phyloP scores from a whole-genome alignment of 495 filamentous ascomycete species.

The Podospora sp. region DNA sequence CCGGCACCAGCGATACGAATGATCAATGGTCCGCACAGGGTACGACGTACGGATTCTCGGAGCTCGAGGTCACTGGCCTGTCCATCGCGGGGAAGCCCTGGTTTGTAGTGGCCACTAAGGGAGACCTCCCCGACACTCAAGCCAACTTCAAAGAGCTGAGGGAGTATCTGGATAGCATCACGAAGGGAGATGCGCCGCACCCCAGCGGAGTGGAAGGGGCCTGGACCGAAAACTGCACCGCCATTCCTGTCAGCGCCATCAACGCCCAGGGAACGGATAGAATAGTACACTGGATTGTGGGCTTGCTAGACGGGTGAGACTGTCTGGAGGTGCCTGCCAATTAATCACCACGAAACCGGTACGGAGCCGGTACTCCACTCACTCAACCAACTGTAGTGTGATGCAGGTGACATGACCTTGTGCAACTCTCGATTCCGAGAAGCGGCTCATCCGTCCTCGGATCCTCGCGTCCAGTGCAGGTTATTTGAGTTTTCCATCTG shows the following conservation, averaged over 20 bases:
- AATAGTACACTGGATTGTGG: constrained; percentile 76
- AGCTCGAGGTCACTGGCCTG: constrained; percentile 40
- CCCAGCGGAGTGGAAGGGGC: constrained; percentile 68
- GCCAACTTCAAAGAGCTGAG: constrained; percentile 72
- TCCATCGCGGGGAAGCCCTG: constrained; percentile 87
- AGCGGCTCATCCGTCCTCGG: background rate
- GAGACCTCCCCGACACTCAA: constrained; percentile 77
- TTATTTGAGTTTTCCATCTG: background rate
- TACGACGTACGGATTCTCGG: constrained; percentile 34
- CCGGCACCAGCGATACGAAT: constrained; percentile 26
- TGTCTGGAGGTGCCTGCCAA: background rate
- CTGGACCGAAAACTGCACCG: constrained; percentile 66
- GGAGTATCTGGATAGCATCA: constrained; percentile 65
- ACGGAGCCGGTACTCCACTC: background rate
- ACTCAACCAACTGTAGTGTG: background rate
- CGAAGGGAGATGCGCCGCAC: constrained; percentile 61
- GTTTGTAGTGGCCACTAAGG: constrained; percentile 97
- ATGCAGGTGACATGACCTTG: background rate
- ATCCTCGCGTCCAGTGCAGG: background rate
- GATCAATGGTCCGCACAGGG: constrained; percentile 26
- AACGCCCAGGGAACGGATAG: constrained; percentile 77
- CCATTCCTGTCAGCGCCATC: constrained; percentile 88
- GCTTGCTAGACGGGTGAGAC: constrained; percentile 60
- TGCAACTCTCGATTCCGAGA: background rate
- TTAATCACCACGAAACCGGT: background rate